A percentile compares a stretch with the other conserved stretches of the same genome.
phyloP scores from a whole-genome alignment of 371 early-diverging fungal genomes.

The Mortierella sp. region DNA sequence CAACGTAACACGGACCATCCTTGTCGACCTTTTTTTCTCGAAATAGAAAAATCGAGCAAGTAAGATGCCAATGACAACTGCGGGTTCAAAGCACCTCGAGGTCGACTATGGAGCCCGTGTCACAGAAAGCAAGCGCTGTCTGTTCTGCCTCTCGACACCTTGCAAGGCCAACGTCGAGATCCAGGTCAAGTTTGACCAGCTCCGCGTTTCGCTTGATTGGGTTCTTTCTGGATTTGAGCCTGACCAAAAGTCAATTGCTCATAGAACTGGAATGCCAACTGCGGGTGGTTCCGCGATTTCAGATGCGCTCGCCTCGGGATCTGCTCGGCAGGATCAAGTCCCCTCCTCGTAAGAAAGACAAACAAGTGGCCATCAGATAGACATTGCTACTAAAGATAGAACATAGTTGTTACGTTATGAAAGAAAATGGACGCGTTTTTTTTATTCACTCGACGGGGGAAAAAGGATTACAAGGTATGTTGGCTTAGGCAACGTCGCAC shows the following conservation, averaged over 20 bases:
- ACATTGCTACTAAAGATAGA: neutral
- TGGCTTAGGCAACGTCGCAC: slow-evolving; percentile 64
- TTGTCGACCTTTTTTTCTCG: neutral
- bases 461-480: neutral
- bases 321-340: neutral
- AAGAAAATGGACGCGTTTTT: neutral
- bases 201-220: slow-evolving; percentile 54
- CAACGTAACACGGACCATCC: neutral
- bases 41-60: neutral
- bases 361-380: neutral
- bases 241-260: neutral
- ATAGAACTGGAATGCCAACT: neutral
- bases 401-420: neutral
- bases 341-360: neutral
- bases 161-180: slow-evolving; percentile 51
- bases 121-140: slow-evolving; percentile 36
- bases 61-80: slow-evolving; percentile 13
- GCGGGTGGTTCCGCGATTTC: neutral
- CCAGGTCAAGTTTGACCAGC: slow-evolving; percentile 32
- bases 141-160: slow-evolving; percentile 38
- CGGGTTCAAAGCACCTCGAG: slow-evolving; percentile 34
- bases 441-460: neutral
- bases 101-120: slow-evolving; percentile 35
- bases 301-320: neutral
- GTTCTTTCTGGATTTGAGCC: slow-evolving; percentile 38